Base-by-base conservation (phyloP, 2,329 filamentous ascomycete species). In the Fusarium verticillioides region DNA sequence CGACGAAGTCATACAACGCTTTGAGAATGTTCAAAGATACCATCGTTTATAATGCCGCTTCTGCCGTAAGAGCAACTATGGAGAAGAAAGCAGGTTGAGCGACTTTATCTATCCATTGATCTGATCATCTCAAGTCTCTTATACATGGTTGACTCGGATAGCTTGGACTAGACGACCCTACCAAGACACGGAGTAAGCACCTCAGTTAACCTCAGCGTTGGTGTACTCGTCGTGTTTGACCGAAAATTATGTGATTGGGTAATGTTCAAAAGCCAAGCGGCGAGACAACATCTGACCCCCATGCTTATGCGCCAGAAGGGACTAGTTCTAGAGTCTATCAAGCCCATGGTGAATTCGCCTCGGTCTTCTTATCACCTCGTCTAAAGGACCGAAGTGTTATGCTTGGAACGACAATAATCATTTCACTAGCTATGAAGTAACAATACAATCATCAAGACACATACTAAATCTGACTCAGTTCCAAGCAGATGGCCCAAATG, bases 361-460 rank as follows among this genome's bases (percentile, higher is more conserved):
- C 9, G 2, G 4, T n/a, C 9, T 16, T 30, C 28, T 15, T 30
- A 5, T 18, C 28, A 32, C 15, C 8, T 13, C 3, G 5, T 4
- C 5, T 49, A 12, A 3, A 12, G 15, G 15, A 12, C 0, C 2
- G 4, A n/a, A n/a, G 5, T 2, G 19, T 47, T 0, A 19, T 16
- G 0, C 8, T 15, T 30, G 4, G 9, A 28, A 28, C 43, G 18
- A 3, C 9, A 9, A n/a, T 30, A 4, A 30, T 49, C 2, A 2
- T 30, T 32, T 18, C 4, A 3, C 15, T n/a, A 12, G 12, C 4
- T 18, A 18, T 12, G 15, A 7, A 12, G 21, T 2, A 19, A 7
- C 0, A 23, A 11, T 23, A n/a, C 3, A 32, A 23, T 15, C 13
- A n/a, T 8, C 8, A 19, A 19, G 7, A 2, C 37, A 18, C 4